phyloP scores from a whole-genome alignment of 306 rosid genomes.

The Quercus suber region DNA sequence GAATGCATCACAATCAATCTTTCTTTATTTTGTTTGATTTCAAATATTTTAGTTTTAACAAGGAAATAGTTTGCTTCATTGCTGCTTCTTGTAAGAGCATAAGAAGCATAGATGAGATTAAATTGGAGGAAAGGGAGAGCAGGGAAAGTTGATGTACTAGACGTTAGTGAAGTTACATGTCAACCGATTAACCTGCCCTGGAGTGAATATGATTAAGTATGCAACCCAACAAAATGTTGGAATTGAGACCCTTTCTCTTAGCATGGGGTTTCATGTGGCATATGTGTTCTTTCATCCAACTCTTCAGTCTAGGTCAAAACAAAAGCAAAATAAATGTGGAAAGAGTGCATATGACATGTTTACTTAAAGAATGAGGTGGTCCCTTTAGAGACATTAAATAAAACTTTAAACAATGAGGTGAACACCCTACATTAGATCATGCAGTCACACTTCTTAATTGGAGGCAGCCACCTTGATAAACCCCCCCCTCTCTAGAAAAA shows the following conservation, averaged over 20 bases:
- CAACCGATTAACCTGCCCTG: neutral
- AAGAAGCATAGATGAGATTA: no score
- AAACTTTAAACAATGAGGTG: neutral
- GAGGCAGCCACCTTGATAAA: neutral
- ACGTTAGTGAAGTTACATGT: neutral
- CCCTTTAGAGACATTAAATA: no score
- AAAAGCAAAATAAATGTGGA: neutral
- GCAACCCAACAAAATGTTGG: neutral
- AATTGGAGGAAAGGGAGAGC: neutral
- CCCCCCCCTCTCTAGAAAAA: no score
- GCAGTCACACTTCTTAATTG: neutral
- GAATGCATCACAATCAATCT: neutral
- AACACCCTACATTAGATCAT: neutral
- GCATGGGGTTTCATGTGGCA: neutral
- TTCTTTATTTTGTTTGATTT: neutral
- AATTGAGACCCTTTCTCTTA: neutral
- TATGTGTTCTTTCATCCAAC: neutral
- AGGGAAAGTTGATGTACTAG: neutral
- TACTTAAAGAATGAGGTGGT: neutral
- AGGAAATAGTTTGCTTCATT: neutral
- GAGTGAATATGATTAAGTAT: neutral
- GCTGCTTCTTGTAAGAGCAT: neutral
- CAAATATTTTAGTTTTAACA: neutral
- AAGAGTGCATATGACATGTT: neutral
- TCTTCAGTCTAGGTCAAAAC: neutral